Percentiles rank a stretch among this genome's conserved stretches.
These are phyloP conservation scores for Pleurotus djamor DNA, from an alignment of 768 basidiomycete genomes.

Conservation along the genomic window DNA sequence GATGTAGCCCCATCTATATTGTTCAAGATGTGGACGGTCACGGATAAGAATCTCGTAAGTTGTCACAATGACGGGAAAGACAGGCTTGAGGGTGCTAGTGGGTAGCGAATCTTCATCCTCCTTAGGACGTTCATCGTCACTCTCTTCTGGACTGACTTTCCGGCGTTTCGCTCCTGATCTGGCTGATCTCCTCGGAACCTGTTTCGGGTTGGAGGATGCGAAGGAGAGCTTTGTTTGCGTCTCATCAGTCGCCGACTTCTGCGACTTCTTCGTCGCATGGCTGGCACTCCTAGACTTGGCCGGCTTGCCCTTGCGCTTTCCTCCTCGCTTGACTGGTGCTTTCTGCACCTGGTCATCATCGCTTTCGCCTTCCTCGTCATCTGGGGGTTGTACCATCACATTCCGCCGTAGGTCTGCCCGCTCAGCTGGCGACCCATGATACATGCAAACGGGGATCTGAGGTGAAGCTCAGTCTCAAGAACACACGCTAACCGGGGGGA, in stretches of 20 bases:
- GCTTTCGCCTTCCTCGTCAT: constrained; percentile 15
- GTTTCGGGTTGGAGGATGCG: constrained; percentile 8
- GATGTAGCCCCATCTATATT: constrained; percentile 85
- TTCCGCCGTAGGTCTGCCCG: constrained; percentile 77
- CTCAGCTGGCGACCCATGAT: constrained; percentile 83
- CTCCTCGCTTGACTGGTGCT: background rate
- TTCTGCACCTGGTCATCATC: constrained; percentile 8
- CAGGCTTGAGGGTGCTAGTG: background rate
- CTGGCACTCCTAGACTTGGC: constrained; percentile 7
- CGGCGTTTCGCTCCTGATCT: background rate
- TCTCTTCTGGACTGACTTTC: constrained; percentile 8
- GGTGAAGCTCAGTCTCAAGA: background rate
- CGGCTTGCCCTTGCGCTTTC: constrained; percentile 16
- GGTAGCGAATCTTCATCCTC: constrained; percentile 3
- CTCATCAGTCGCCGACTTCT: background rate
- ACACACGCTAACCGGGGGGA: background rate
- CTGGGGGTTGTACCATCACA: constrained; percentile 39
- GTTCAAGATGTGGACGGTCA: constrained; percentile 59
- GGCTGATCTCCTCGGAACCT: constrained; percentile 7
- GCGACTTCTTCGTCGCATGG: constrained; percentile 1
- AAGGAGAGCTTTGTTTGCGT: background rate
- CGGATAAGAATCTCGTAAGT: constrained; percentile 94
- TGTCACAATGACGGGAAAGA: constrained; percentile 82
- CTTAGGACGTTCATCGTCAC: constrained; percentile 4
- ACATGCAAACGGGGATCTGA: constrained; percentile 86